Percentiles rank a stretch among this genome's conserved stretches.
Evolutionary conservation across 495 filamentous ascomycete genomes (phyloP).

Genomic region (Penicillium simplicissimum): DNA sequence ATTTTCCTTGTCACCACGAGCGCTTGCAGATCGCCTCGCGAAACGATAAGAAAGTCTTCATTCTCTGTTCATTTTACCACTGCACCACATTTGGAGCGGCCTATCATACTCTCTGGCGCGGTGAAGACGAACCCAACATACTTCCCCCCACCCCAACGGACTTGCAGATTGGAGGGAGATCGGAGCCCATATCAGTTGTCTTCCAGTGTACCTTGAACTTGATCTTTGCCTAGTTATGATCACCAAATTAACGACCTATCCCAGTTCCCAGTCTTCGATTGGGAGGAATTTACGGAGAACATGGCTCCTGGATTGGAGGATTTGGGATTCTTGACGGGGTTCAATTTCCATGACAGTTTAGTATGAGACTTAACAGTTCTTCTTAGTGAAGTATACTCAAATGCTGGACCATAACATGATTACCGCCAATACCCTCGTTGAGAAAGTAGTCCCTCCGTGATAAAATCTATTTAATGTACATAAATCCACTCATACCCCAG

Average conservation of each 20-base stretch:
- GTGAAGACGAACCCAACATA: constrained; percentile 8
- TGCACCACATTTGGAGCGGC: constrained; percentile 29
- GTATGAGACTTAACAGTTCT: too few species aligned
- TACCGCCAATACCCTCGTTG: too few species aligned
- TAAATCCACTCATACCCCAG: background rate
- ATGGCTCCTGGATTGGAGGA: background rate
- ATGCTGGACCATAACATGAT: too few species aligned
- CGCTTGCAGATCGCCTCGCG: constrained; percentile 35
- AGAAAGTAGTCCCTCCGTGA: too few species aligned
- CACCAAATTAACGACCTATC: background rate
- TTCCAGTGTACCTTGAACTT: constrained; percentile 40
- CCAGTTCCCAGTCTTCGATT: constrained; percentile 1
- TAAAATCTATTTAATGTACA: background rate
- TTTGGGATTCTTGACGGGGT: background rate
- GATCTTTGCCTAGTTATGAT: constrained; percentile 29
- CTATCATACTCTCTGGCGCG: constrained; percentile 32
- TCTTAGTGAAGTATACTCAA: too few species aligned
- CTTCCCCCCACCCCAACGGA: background rate
- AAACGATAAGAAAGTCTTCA: constrained; percentile 33
- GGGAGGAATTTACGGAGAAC: background rate
- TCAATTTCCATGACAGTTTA: background rate
- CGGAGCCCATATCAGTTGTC: constrained; percentile 17
- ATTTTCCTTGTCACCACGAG: constrained; percentile 29
- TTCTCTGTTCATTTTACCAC: constrained; percentile 42
- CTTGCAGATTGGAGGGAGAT: constrained; percentile 13